Evolutionary conservation across 331 rosid genomes (phyloP), one percentile per base, ranked within the genome.

Genomic region (Quercus phellos): DNA sequence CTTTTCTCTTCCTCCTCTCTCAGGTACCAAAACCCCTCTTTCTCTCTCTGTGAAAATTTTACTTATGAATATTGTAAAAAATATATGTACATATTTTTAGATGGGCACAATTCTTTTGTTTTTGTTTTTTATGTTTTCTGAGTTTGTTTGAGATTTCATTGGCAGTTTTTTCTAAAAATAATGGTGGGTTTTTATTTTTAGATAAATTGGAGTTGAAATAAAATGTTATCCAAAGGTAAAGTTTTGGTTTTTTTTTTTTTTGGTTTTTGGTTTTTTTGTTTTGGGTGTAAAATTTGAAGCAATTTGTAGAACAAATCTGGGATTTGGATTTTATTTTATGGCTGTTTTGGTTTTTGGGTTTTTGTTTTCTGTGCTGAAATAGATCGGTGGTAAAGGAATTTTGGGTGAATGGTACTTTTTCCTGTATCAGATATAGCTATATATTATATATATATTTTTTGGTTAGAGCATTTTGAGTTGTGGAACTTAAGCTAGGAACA

Each of bases 1-100:
- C 79, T 85, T 63, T 82, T 81, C 83, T 74, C 84, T 73, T 81
- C 80, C 76, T 81, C 80, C 84, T 82, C 82, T 80, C 60, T 14
- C 83, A 86, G 87, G 85, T 81, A 80, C 59, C 22, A n/a, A 34
- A 42, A 67, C 69, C 60, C 58, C 77, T 35, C 78, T 59, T 63
- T 30, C 76, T 63, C 81, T 77, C 64, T 35, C 56, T 61, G 59
- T 12, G 4, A 46, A 46, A 46, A 12, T 46, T 46, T 0, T 46
- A 46, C 4, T 11, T 46, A 46, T 46, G 53, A 46, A 46, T 46
- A 12, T 46, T 46, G 53, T 2, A 46, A 46, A 46, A 46, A 12
- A 46, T 2, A 46, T 2, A 46, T 10, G 53, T 12, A 46, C 4
- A 46, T 46, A 10, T 46, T 46, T 46, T 46, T 12, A 46, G 53